Percentiles rank a stretch among this genome's conserved stretches.
These are phyloP conservation scores for Hypoxylon fuscum DNA, from an alignment of 495 filamentous ascomycete genomes.

Conservation along the genomic window DNA sequence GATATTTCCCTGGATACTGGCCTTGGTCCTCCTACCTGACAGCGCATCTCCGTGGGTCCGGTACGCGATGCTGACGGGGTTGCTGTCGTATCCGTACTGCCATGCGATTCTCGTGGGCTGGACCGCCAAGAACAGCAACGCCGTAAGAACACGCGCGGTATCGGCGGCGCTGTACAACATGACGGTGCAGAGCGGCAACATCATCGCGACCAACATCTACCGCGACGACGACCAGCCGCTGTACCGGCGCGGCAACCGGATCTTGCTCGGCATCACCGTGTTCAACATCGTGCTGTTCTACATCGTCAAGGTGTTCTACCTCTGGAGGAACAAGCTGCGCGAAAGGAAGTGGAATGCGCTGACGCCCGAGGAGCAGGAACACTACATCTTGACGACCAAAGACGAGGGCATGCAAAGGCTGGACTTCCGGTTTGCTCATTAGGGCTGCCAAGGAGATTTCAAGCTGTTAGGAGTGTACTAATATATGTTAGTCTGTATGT, in stretches of 20 bases:
- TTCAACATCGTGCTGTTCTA: slow-evolving; percentile 51
- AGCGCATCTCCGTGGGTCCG: slow-evolving; percentile 58
- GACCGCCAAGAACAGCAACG: slow-evolving; percentile 68
- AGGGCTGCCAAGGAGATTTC: not conserved
- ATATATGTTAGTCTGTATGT: not conserved
- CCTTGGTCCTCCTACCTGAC: slow-evolving; percentile 55
- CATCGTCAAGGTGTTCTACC: slow-evolving; percentile 51
- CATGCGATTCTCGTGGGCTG: slow-evolving; percentile 70
- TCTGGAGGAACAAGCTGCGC: slow-evolving; percentile 48
- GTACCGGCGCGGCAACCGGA: slow-evolving; percentile 61
- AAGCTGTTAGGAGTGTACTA: not conserved
- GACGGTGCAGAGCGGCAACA: slow-evolving; percentile 57
- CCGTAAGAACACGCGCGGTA: slow-evolving; percentile 70
- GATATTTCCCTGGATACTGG: slow-evolving; percentile 64
- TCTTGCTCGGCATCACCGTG: slow-evolving; percentile 55
- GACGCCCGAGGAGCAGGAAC: slow-evolving; percentile 48
- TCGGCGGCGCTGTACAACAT: slow-evolving; percentile 62
- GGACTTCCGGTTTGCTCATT: slow-evolving; percentile 33
- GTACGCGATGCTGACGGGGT: slow-evolving; percentile 60
- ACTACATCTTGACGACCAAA: slow-evolving; percentile 39
- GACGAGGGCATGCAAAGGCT: slow-evolving; percentile 37
- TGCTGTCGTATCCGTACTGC: slow-evolving; percentile 69
- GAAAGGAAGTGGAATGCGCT: slow-evolving; percentile 50
- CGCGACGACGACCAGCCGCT: slow-evolving; percentile 63
- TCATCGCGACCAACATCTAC: slow-evolving; percentile 64